A percentile compares a stretch with the other conserved stretches of the same genome.
phyloP scores from a whole-genome alignment of 441 rosid genomes.

The Kokia cookei region DNA sequence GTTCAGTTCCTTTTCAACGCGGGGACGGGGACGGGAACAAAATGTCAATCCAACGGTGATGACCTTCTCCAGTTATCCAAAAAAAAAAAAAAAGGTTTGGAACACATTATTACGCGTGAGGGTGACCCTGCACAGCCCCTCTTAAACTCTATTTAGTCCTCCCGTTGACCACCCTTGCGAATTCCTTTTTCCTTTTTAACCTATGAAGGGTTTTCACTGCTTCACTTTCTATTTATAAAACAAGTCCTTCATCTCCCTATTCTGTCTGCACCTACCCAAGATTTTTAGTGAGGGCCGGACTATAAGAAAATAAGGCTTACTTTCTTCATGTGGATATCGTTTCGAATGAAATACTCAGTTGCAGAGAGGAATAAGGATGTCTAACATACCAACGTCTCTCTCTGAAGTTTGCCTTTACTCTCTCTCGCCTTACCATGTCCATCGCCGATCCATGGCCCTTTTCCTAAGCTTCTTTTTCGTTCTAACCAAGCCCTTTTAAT shows the following conservation, averaged over 20 bases:
- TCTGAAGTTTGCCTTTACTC: slow-evolving; percentile 54
- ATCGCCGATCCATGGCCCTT: slow-evolving; percentile 57
- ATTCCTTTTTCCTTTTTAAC: background rate
- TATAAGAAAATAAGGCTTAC: background rate
- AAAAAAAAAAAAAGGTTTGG: too few relatives aligned
- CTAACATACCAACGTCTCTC: slow-evolving; percentile 46
- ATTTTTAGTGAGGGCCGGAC: background rate
- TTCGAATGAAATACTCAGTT: background rate
- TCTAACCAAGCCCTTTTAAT: background rate
- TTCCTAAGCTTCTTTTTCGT: slow-evolving; percentile 20
- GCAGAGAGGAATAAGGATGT: slow-evolving; percentile 22
- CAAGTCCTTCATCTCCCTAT: background rate
- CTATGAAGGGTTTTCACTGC: background rate
- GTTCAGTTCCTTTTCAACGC: background rate
- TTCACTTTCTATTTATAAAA: background rate
- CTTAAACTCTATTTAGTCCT: background rate
- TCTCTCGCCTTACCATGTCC: slow-evolving; percentile 54
- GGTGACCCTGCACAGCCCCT: background rate
- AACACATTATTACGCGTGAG: background rate
- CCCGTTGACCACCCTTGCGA: background rate
- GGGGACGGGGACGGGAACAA: background rate
- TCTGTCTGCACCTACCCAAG: background rate
- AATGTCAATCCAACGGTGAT: slow-evolving; percentile 12
- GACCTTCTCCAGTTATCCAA: background rate
- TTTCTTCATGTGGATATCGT: background rate